phyloP scores from a whole-genome alignment of 2,329 filamentous ascomycete genomes.

The Coniochaeta sp. region DNA sequence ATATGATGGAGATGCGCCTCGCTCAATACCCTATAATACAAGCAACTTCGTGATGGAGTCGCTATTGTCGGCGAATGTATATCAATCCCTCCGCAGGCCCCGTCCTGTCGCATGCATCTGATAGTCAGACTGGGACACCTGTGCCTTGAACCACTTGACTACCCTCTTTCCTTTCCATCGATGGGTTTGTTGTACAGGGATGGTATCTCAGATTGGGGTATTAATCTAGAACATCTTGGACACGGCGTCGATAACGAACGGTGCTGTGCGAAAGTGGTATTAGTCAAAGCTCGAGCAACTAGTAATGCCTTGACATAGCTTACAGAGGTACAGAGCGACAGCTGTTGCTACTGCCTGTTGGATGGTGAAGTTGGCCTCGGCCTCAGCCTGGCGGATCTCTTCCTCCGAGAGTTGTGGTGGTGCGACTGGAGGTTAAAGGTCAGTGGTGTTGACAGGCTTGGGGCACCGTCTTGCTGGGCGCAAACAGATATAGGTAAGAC shows the following conservation, averaged over 20 bases:
- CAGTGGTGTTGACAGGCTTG: background rate
- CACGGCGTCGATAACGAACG: conserved; percentile 46
- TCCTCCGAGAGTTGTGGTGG: conserved; percentile 62
- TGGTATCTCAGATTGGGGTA: background rate
- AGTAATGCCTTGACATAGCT: conserved; percentile 18
- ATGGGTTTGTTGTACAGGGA: background rate
- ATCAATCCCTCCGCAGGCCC: background rate
- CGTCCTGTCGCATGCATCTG: background rate
- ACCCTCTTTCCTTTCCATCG: background rate
- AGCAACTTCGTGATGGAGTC: background rate
- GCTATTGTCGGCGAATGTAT: background rate
- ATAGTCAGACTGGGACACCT: background rate
- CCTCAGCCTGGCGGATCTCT: conserved; percentile 64
- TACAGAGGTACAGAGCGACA: conserved; percentile 71
- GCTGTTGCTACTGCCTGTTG: conserved; percentile 60
- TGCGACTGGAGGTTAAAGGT: conserved; percentile 40
- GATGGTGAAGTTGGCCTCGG: conserved; percentile 58
- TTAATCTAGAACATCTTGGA: conserved; percentile 24
- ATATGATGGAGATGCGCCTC: background rate
- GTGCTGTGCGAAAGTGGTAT: conserved; percentile 31
- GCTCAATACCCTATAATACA: background rate
- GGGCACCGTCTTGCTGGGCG: background rate
- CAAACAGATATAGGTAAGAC: background rate
- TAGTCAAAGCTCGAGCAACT: background rate
- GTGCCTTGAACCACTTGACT: background rate